phyloP scores from a whole-genome alignment of 768 basidiomycete species.

The Tricholoma sp. region DNA sequence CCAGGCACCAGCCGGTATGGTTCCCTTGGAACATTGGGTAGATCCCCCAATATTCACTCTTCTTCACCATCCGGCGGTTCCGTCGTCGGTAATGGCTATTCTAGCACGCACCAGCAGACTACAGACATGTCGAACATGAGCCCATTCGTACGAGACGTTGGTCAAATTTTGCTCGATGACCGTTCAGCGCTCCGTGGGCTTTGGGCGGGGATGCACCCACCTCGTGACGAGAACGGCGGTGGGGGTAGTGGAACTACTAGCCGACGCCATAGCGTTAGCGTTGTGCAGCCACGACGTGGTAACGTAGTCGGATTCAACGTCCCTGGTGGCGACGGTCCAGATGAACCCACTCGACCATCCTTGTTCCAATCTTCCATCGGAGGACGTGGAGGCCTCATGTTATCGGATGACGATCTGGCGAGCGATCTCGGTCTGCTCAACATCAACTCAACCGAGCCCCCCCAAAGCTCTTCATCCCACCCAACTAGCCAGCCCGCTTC shows the following conservation, averaged over 20 bases:
- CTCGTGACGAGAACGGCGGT: constrained; percentile 56
- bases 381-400: constrained; percentile 54
- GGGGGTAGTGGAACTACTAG: constrained; percentile 78
- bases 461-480: constrained; percentile 36
- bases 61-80: constrained; percentile 42
- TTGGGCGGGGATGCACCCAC: constrained; percentile 67
- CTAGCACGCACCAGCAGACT: constrained; percentile 30
- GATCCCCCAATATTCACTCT: constrained; percentile 48
- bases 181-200: constrained; percentile 67
- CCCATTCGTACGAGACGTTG: constrained; percentile 82
- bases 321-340: constrained; percentile 38
- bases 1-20: constrained; percentile 63
- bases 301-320: constrained; percentile 67
- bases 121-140: constrained; percentile 71
- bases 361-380: constrained; percentile 26
- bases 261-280: constrained; percentile 75
- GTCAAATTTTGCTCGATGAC: constrained; percentile 71
- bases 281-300: constrained; percentile 69
- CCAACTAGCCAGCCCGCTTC: constrained; percentile 69
- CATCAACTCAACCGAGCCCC: constrained; percentile 41
- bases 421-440: constrained; percentile 61
- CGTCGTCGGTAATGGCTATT: constrained; percentile 41
- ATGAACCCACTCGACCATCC: constrained; percentile 29
- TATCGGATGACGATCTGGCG: constrained; percentile 79
- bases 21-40: constrained; percentile 49